phyloP scores from a whole-genome alignment of 176 grass and related monocot genomes.

The Hordeum vulgare region DNA sequence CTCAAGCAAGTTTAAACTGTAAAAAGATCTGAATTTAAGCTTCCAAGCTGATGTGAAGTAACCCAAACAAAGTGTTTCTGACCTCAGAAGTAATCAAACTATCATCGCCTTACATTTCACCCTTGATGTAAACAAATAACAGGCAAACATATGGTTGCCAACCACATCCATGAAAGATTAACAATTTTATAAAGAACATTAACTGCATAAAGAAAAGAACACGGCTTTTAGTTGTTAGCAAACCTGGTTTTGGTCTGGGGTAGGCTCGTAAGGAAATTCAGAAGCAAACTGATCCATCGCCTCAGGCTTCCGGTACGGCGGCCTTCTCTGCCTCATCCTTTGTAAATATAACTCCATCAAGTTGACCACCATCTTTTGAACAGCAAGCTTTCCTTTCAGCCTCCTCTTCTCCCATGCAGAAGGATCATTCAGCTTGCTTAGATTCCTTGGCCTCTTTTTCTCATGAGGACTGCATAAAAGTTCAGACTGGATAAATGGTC shows the following conservation, averaged over 20 bases:
- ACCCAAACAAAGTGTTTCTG: not conserved
- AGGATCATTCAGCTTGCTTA: constrained; percentile 85
- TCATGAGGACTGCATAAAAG: constrained; percentile 70
- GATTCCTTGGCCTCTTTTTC: constrained; percentile 62
- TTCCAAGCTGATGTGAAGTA: not conserved
- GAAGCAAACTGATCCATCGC: constrained; percentile 61
- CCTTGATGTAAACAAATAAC: not conserved
- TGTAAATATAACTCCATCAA: constrained; percentile 94
- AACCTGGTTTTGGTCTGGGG: constrained; percentile 85
- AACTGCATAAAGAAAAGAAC: not conserved
- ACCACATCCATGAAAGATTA: constrained; percentile 1
- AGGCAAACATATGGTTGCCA: not conserved
- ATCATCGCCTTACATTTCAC: not conserved
- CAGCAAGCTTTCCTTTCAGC: constrained; percentile 84
- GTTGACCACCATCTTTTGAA: constrained; percentile 98
- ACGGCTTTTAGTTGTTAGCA: not conserved
- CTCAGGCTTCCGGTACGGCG: constrained; percentile 46
- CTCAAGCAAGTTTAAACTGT: not conserved
- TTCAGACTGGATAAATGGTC: constrained; percentile 62
- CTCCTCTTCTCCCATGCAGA: constrained; percentile 83
- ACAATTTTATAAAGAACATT: not conserved
- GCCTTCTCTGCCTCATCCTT: constrained; percentile 73
- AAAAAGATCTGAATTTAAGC: not conserved
- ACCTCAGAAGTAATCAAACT: not conserved
- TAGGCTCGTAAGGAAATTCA: constrained; percentile 87